phyloP scores from a whole-genome alignment of 2,329 filamentous ascomycete genomes.

The Sclerotinia spermophila region DNA sequence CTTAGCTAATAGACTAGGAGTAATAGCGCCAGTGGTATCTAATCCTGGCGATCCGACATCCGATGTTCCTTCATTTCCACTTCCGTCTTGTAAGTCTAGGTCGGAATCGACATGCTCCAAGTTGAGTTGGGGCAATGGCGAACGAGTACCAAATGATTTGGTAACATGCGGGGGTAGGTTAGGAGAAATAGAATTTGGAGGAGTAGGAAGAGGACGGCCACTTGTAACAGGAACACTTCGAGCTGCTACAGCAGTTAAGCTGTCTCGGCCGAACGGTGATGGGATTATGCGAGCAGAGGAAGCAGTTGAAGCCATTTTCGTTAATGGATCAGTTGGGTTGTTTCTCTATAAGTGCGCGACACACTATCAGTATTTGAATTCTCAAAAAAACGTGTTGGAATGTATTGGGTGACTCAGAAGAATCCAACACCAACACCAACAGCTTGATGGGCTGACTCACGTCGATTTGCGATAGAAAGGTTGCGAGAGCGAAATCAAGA shows the following conservation, averaged over 20 bases:
- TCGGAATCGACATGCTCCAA: constrained; percentile 76
- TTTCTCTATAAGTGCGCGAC: constrained; percentile 37
- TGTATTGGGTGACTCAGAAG: constrained; percentile 9
- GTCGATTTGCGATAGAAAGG: constrained; percentile 37
- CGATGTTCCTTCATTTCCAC: constrained; percentile 31
- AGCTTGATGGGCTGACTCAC: constrained; percentile 34
- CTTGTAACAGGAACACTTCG: constrained; percentile 54
- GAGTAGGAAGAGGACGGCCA: constrained; percentile 71
- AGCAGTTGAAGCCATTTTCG: constrained; percentile 62
- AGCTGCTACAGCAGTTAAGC: constrained; percentile 69
- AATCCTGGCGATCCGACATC: constrained; percentile 39
- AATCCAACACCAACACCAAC: constrained; percentile 3
- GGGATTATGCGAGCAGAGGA: constrained; percentile 62
- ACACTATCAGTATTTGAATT: constrained; percentile 27
- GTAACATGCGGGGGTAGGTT: constrained; percentile 77
- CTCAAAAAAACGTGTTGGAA: constrained; percentile 21
- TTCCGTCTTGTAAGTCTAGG: constrained; percentile 69
- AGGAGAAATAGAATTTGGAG: constrained; percentile 92
- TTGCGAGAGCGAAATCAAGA: constrained; percentile 27
- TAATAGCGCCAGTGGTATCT: constrained; percentile 80
- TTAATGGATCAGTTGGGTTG: constrained; percentile 28
- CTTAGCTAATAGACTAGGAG: constrained; percentile 78
- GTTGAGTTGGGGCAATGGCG: constrained; percentile 37
- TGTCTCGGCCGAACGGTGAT: constrained; percentile 60
- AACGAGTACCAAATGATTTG: constrained; percentile 54